These are phyloP conservation scores for Komagataella ulmi DNA, from an alignment of 805 yeast species.

Conservation along the genomic window DNA sequence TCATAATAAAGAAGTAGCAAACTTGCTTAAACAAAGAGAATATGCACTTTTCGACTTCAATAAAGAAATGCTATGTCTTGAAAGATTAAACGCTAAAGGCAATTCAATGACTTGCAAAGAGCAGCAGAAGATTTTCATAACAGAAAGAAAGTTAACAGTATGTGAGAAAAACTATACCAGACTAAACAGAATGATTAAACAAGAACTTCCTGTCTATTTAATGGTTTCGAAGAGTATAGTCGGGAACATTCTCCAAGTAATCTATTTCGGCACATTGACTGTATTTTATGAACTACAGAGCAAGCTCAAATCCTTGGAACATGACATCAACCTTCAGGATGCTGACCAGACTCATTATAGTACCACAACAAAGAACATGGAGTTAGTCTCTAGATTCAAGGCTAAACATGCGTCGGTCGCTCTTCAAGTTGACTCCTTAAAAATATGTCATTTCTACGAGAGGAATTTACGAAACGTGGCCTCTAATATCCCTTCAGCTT, in stretches of 20 bases:
- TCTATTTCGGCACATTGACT: constrained; percentile 25
- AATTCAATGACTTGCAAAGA: constrained; percentile 24
- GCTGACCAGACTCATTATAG: constrained; percentile 3
- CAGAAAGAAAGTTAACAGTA: constrained; percentile 15
- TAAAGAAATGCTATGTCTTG: constrained; percentile 11
- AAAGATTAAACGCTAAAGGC: constrained; percentile 9
- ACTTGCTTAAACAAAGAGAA: constrained; percentile 16
- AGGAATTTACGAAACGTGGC: constrained; percentile 4
- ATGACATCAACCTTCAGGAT: constrained; percentile 3
- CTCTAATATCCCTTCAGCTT: neutral
- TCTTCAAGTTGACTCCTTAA: constrained; percentile 4
- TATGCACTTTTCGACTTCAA: constrained; percentile 25
- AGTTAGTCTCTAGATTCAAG: constrained; percentile 1
- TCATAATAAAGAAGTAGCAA: constrained; percentile 14
- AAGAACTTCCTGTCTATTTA: constrained; percentile 33
- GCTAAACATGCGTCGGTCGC: constrained; percentile 3
- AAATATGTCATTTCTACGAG: constrained; percentile 8
- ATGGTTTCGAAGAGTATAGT: constrained; percentile 17
- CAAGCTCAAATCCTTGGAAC: constrained; percentile 5
- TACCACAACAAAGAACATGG: constrained; percentile 1
- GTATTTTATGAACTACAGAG: constrained; percentile 19
- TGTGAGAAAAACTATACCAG: constrained; percentile 22
- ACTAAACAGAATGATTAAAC: constrained; percentile 24
- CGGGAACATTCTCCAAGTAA: constrained; percentile 16
- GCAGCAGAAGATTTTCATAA: constrained; percentile 19